Percentiles rank a stretch among this genome's conserved stretches.
Evolutionary conservation across 2,329 filamentous ascomycete species (phyloP).

Genomic region (Lithohypha guttulata): DNA sequence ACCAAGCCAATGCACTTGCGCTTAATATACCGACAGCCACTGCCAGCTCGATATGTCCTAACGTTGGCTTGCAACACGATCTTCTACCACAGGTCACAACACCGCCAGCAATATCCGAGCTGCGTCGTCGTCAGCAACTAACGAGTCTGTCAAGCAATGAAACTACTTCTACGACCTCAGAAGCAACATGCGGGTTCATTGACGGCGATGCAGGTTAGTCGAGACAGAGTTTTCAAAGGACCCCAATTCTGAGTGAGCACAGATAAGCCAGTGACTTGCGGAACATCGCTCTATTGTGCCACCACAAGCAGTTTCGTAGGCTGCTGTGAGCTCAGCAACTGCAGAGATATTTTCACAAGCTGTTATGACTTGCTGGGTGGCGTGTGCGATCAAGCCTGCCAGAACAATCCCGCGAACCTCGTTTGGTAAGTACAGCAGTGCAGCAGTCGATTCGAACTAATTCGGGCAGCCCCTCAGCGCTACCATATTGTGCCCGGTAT

Average conservation of each 20-base stretch:
- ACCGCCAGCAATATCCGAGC: background rate
- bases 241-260: background rate
- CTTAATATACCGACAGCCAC: background rate
- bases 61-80: background rate
- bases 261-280: conserved; percentile 6
- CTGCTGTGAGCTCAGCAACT: conserved; percentile 4
- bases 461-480: background rate
- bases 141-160: too few species aligned
- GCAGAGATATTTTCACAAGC: conserved; percentile 4
- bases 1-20: background rate
- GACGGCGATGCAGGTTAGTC: conserved; percentile 7
- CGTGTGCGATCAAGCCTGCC: conserved; percentile 5
- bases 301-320: conserved; percentile 8
- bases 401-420: conserved; percentile 8
- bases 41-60: background rate
- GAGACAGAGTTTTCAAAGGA: background rate
- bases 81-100: background rate
- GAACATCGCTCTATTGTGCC: conserved; percentile 1
- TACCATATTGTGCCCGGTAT: conserved; percentile 9
- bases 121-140: conserved; percentile 2
- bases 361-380: conserved; percentile 10
- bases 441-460: background rate
- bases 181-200: conserved; percentile 8
- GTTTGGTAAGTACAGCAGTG: conserved; percentile 3
- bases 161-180: background rate